Evolutionary conservation across 768 basidiomycete genomes (phyloP).

Genomic region (Chalciporus pseudorubinellus): DNA sequence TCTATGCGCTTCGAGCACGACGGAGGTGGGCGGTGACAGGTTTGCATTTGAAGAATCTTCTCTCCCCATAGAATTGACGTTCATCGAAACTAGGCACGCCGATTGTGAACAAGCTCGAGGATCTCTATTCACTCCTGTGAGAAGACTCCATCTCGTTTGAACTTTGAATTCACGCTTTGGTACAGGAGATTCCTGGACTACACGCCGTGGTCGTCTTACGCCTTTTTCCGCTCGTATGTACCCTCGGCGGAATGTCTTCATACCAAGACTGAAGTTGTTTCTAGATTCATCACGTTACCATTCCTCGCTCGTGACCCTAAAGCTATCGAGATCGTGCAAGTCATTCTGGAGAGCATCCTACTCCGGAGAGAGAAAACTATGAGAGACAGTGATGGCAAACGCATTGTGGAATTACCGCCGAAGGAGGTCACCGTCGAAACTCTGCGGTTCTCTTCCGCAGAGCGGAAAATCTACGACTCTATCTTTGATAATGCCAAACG

Average conservation of each 20-base stretch:
- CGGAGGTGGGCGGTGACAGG: conserved; percentile 91
- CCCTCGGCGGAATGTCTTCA: not conserved
- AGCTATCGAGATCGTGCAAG: conserved; percentile 92
- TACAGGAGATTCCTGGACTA: conserved; percentile 73
- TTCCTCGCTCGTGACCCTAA: conserved; percentile 90
- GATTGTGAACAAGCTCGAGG: conserved; percentile 91
- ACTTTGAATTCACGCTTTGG: conserved; percentile 8
- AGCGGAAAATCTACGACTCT: conserved; percentile 86
- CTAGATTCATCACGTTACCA: conserved; percentile 85
- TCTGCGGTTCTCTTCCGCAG: conserved; percentile 77
- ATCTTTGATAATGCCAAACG: conserved; percentile 77
- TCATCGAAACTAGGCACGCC: conserved; percentile 64
- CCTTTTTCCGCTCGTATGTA: conserved; percentile 86
- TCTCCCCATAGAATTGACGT: not conserved
- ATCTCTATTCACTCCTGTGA: conserved; percentile 85
- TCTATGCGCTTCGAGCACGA: conserved; percentile 76
- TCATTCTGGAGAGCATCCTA: conserved; percentile 85
- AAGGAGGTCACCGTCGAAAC: conserved; percentile 77
- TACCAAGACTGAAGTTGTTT: conserved; percentile 3
- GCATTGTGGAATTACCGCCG: conserved; percentile 82
- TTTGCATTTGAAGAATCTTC: conserved; percentile 17
- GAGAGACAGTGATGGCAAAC: conserved; percentile 81
- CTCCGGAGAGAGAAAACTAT: conserved; percentile 92
- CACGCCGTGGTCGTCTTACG: conserved; percentile 76
- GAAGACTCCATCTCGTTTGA: conserved; percentile 43